Evolutionary conservation across 306 rosid genomes (phyloP).

Genomic region (Boehmeria nivea): DNA sequence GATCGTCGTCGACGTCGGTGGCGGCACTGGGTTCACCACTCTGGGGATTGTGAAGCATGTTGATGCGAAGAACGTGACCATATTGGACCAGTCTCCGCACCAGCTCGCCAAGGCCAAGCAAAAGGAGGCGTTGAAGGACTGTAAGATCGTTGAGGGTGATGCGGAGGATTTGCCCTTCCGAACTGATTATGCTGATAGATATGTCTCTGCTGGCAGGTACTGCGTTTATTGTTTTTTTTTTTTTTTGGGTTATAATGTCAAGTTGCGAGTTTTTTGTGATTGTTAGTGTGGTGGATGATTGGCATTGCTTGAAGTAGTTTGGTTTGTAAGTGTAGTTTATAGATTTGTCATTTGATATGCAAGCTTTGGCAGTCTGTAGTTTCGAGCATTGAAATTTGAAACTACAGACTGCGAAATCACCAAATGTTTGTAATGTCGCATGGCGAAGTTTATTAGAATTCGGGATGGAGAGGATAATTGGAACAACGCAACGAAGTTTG

Average conservation of each 20-base stretch:
- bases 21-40: slow-evolving; percentile 89
- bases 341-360: too few relatives aligned
- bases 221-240: too few relatives aligned
- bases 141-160: slow-evolving; percentile 84
- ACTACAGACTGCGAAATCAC: too few relatives aligned
- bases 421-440: too few relatives aligned
- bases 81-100: slow-evolving; percentile 91
- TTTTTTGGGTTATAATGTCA: too few relatives aligned
- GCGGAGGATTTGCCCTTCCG: slow-evolving; percentile 85
- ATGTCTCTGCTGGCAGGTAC: slow-evolving; percentile 90
- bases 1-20: slow-evolving; percentile 86
- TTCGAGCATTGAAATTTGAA: too few relatives aligned
- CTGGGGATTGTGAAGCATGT: slow-evolving; percentile 85
- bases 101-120: slow-evolving; percentile 93
- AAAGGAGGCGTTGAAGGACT: slow-evolving; percentile 78
- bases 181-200: slow-evolving; percentile 90
- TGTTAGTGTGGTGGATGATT: too few relatives aligned
- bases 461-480: background rate
- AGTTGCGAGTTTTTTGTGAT: too few relatives aligned
- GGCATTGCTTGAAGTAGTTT: too few relatives aligned
- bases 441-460: background rate
- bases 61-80: slow-evolving; percentile 87
- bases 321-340: too few relatives aligned
- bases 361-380: too few relatives aligned
- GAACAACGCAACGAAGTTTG: too few relatives aligned